phyloP scores from a whole-genome alignment of 345 rosid species.

The Viola odorata region DNA sequence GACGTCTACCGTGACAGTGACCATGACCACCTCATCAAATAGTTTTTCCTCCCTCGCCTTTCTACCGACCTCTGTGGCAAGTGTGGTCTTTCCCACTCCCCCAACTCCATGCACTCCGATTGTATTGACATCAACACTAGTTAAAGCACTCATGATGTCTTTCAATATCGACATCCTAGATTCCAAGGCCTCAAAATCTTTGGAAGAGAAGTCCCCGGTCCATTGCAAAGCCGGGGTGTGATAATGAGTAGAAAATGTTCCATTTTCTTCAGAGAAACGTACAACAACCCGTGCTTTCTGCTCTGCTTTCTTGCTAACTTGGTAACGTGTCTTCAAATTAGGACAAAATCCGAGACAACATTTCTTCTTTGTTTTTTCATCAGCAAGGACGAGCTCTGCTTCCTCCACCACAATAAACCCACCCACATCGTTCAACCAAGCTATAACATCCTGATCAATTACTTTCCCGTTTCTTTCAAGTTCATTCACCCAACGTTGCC shows the following conservation, averaged over 20 bases:
- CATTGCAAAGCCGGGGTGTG: neutral
- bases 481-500: neutral
- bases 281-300: no score
- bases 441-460: neutral
- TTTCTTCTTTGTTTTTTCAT: neutral
- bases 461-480: conserved; percentile 9
- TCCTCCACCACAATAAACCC: neutral
- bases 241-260: no score
- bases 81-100: no score
- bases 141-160: neutral
- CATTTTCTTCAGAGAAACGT: conserved; percentile 8
- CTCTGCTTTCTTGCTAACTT: no score
- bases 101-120: no score
- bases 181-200: neutral
- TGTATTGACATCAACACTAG: no score
- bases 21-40: no score
- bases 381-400: neutral
- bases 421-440: conserved; percentile 7
- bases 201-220: neutral
- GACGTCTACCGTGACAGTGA: no score
- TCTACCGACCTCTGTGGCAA: no score
- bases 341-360: conserved; percentile 1
- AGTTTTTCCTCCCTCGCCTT: no score
- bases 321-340: conserved; percentile 2
- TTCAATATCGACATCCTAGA: neutral